Conservation (phyloP, 495 filamentous ascomycete species). For the Talaromyces proteolyticus region DNA sequence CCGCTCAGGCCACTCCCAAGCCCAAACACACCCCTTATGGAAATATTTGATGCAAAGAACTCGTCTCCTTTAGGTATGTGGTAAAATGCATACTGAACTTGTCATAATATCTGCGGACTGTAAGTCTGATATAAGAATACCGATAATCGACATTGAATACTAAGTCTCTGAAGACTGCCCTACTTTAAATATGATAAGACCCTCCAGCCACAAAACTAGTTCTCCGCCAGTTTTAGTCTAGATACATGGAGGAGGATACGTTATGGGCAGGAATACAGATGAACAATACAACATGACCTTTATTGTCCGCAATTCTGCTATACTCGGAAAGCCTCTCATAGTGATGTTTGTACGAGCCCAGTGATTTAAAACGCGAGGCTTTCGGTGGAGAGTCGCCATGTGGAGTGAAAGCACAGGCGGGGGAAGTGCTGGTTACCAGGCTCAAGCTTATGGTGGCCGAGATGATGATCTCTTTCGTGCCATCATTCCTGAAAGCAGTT, state of each 20-base stretch:
- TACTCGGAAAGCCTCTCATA: constrained; percentile 43
- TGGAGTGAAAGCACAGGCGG: constrained; percentile 49
- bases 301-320: constrained; percentile 39
- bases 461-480: constrained; percentile 37
- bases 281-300: constrained; percentile 42
- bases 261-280: constrained; percentile 18
- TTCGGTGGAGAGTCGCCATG: constrained; percentile 51
- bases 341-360: too few relatives aligned
- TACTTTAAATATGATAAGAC: background rate
- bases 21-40: constrained; percentile 39
- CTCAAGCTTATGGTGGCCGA: constrained; percentile 44
- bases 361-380: too few relatives aligned
- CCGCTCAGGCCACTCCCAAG: constrained; percentile 56
- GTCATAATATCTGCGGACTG: background rate
- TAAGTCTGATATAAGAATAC: background rate
- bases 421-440: constrained; percentile 45
- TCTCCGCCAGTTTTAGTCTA: background rate
- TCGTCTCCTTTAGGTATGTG: too few relatives aligned
- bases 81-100: too few relatives aligned
- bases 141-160: background rate
- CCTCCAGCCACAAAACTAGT: background rate
- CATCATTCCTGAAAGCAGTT: constrained; percentile 44
- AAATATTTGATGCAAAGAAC: constrained; percentile 43
- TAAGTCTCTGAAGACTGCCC: background rate
- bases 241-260: constrained; percentile 12